Evolutionary conservation across 805 yeast genomes (phyloP).

Genomic region (Debaryomyces maramus): DNA sequence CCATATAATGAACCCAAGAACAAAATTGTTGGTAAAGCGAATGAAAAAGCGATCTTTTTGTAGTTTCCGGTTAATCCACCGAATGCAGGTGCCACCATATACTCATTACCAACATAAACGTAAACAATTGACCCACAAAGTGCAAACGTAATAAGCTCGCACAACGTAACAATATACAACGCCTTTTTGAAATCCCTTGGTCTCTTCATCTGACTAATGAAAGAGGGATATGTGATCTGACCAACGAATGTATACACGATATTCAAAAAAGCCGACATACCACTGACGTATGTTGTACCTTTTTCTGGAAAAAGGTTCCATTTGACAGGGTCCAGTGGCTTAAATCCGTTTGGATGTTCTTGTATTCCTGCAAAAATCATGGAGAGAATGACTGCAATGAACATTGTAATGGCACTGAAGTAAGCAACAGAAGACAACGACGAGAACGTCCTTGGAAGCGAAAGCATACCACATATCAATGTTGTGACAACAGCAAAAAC

Average conservation of each 20-base stretch:
- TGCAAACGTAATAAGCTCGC: constrained; percentile 50
- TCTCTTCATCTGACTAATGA: constrained; percentile 57
- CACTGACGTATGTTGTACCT: constrained; percentile 55
- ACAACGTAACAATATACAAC: constrained; percentile 48
- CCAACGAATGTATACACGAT: constrained; percentile 66
- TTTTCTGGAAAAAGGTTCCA: constrained; percentile 50
- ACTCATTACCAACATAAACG: constrained; percentile 55
- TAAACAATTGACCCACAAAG: constrained; percentile 59
- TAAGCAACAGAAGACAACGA: constrained; percentile 51
- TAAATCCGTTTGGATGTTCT: constrained; percentile 46
- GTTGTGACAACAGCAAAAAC: constrained; percentile 52
- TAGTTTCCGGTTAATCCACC: constrained; percentile 49
- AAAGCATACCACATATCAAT: constrained; percentile 49
- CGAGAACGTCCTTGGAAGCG: constrained; percentile 58
- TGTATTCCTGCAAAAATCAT: constrained; percentile 57
- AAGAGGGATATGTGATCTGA: constrained; percentile 62
- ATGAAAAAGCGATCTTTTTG: constrained; percentile 58
- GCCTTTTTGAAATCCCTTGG: constrained; percentile 62
- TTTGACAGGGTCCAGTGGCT: constrained; percentile 34
- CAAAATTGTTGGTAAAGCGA: constrained; percentile 58
- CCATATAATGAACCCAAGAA: constrained; percentile 57
- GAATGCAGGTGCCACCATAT: constrained; percentile 60
- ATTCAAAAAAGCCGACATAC: constrained; percentile 57
- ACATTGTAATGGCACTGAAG: constrained; percentile 58
- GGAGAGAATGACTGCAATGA: constrained; percentile 52